Percentiles rank a stretch among this genome's conserved stretches.
Conservation (phyloP, 768 basidiomycete species). For the Tylopilus cervinicoccineus region DNA sequence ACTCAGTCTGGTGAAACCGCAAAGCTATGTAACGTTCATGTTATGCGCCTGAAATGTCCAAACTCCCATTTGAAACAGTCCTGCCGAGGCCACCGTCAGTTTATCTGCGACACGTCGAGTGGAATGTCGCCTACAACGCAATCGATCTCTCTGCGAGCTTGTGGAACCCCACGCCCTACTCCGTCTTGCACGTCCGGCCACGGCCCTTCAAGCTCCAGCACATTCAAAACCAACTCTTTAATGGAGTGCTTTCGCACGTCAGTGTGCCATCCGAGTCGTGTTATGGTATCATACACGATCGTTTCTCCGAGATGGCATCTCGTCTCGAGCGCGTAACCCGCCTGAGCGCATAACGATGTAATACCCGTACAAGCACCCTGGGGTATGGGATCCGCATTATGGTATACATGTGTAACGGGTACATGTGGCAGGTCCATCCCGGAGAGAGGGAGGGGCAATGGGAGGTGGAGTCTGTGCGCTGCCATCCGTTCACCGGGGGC, state of each 20-base stretch:
- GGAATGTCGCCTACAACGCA: conserved; percentile 48
- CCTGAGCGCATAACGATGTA: conserved; percentile 51
- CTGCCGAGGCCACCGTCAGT: conserved; percentile 33
- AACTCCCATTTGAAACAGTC: conserved; percentile 83
- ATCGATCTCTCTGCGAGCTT: conserved; percentile 55
- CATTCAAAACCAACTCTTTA: conserved; percentile 47
- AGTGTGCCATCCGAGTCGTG: conserved; percentile 54
- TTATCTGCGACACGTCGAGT: background rate
- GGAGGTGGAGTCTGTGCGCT: conserved; percentile 58
- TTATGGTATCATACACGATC: conserved; percentile 69
- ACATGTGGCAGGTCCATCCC: conserved; percentile 17
- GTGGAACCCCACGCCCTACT: conserved; percentile 47
- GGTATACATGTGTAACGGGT: conserved; percentile 49
- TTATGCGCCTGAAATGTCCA: conserved; percentile 37
- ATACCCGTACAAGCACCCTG: conserved; percentile 52
- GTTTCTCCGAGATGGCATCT: conserved; percentile 59
- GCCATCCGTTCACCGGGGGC: conserved; percentile 62
- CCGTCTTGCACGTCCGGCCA: conserved; percentile 38
- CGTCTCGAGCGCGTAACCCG: conserved; percentile 63
- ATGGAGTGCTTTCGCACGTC: conserved; percentile 56
- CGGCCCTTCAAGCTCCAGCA: conserved; percentile 45
- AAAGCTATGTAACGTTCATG: conserved; percentile 1
- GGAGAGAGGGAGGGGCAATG: conserved; percentile 38
- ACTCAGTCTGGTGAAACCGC: background rate
- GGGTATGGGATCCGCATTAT: conserved; percentile 71